Conservation (phyloP, 2,329 filamentous ascomycete species). For the Aspergillus flavus region DNA sequence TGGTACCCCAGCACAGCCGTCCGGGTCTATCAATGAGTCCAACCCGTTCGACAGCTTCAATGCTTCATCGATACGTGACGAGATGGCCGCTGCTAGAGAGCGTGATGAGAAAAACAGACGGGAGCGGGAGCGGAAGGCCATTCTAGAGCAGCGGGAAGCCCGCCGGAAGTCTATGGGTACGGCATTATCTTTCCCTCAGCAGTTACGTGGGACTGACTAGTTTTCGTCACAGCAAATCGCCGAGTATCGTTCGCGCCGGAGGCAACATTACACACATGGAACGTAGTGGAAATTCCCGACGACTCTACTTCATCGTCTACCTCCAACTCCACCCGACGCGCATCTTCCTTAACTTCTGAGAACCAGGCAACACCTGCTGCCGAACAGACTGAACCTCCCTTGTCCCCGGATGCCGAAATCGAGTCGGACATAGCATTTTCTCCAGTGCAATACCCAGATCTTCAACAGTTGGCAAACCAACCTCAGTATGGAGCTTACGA, state of each 20-base stretch:
- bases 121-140: constrained; percentile 60
- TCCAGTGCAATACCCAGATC: constrained; percentile 66
- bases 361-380: constrained; percentile 37
- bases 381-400: constrained; percentile 60
- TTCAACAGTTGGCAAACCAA: constrained; percentile 60
- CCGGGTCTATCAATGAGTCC: constrained; percentile 40
- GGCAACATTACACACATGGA: constrained; percentile 95
- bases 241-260: constrained; percentile 97
- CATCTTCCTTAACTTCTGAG: constrained; percentile 60
- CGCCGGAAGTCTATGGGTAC: constrained; percentile 83
- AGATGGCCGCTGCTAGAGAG: constrained; percentile 68
- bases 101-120: constrained; percentile 67
- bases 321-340: constrained; percentile 73
- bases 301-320: constrained; percentile 78
- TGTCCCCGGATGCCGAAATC: constrained; percentile 63
- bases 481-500: constrained; percentile 49
- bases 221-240: constrained; percentile 64
- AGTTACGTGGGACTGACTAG: constrained; percentile 19
- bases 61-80: constrained; percentile 40
- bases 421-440: constrained; percentile 61
- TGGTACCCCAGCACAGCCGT: constrained; percentile 40
- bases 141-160: constrained; percentile 76
- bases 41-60: constrained; percentile 53
- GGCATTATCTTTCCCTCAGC: constrained; percentile 11
- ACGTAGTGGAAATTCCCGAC: constrained; percentile 85